These are phyloP conservation scores for Kwoniella pini DNA, from an alignment of 768 basidiomycete genomes.

Conservation along the genomic window DNA sequence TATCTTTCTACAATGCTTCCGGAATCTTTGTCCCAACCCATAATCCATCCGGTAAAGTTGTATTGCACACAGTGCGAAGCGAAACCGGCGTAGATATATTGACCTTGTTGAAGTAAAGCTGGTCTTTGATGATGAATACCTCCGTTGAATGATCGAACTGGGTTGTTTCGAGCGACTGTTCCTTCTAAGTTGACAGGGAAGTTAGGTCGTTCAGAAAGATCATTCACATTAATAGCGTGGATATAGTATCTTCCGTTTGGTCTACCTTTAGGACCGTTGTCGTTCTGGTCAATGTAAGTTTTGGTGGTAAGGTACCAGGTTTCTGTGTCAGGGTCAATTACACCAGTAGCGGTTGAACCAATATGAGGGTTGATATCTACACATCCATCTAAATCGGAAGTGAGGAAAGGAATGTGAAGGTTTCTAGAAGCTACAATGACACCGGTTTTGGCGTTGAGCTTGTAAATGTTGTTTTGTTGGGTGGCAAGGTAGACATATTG, in stretches of 20 bases:
- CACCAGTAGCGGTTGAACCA: constrained; percentile 18
- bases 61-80: constrained; percentile 22
- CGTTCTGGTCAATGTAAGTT: constrained; percentile 11
- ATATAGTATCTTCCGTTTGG: constrained; percentile 22
- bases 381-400: constrained; percentile 19
- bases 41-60: constrained; percentile 25
- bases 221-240: constrained; percentile 18
- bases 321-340: constrained; percentile 16
- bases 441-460: constrained; percentile 22
- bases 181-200: constrained; percentile 18
- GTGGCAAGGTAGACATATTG: constrained; percentile 23
- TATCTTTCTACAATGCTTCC: constrained; percentile 12
- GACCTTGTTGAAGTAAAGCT: constrained; percentile 13
- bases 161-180: constrained; percentile 19
- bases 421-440: constrained; percentile 15
- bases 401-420: constrained; percentile 19
- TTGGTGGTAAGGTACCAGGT: constrained; percentile 23
- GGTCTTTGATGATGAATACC: constrained; percentile 22
- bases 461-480: constrained; percentile 26
- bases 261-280: constrained; percentile 13
- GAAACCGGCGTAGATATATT: constrained; percentile 22
- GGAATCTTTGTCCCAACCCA: constrained; percentile 17
- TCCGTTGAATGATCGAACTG: constrained; percentile 17
- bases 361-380: constrained; percentile 22
- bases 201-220: constrained; percentile 16